These are phyloP conservation scores for Macrolepiota dolichaula DNA, from an alignment of 768 basidiomycete species.

Conservation along the genomic window DNA sequence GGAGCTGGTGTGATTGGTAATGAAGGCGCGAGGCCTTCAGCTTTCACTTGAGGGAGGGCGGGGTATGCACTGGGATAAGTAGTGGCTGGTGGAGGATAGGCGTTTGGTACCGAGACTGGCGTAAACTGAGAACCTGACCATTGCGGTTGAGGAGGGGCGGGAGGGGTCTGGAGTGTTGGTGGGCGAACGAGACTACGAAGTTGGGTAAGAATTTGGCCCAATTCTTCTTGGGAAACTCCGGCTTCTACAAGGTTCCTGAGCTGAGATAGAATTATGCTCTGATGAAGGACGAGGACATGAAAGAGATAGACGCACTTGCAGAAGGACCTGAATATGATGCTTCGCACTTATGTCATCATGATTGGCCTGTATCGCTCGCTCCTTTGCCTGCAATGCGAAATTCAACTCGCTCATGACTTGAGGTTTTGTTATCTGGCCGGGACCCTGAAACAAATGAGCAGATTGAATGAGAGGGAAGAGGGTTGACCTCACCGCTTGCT, in stretches of 20 bases:
- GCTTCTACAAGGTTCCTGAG: slow-evolving; percentile 70
- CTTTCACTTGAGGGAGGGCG: neutral
- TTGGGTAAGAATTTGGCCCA: slow-evolving; percentile 72
- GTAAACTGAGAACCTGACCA: slow-evolving; percentile 10
- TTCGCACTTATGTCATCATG: slow-evolving; percentile 67
- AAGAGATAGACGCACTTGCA: slow-evolving; percentile 56
- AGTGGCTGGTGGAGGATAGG: neutral
- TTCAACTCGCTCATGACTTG: slow-evolving; percentile 85
- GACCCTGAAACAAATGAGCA: slow-evolving; percentile 23
- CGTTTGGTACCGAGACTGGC: neutral
- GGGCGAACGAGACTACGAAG: slow-evolving; percentile 59
- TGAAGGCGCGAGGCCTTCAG: slow-evolving; percentile 6
- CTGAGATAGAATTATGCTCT: slow-evolving; percentile 28
- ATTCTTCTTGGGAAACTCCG: slow-evolving; percentile 77
- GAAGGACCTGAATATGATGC: slow-evolving; percentile 73
- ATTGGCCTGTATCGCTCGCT: slow-evolving; percentile 66
- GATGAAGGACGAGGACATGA: neutral
- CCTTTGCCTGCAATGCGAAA: slow-evolving; percentile 77
- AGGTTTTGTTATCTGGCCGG: slow-evolving; percentile 58
- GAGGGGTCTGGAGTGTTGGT: slow-evolving; percentile 30
- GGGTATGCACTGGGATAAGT: slow-evolving; percentile 2
- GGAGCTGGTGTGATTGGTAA: slow-evolving; percentile 26
- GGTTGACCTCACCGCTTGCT: slow-evolving; percentile 27
- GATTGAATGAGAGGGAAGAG: neutral
- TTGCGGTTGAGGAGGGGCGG: slow-evolving; percentile 11